Percentiles rank a stretch among this genome's conserved stretches.
Evolutionary conservation across 129 eudicot genomes (phyloP).

Genomic region (Deinandra increscens): DNA sequence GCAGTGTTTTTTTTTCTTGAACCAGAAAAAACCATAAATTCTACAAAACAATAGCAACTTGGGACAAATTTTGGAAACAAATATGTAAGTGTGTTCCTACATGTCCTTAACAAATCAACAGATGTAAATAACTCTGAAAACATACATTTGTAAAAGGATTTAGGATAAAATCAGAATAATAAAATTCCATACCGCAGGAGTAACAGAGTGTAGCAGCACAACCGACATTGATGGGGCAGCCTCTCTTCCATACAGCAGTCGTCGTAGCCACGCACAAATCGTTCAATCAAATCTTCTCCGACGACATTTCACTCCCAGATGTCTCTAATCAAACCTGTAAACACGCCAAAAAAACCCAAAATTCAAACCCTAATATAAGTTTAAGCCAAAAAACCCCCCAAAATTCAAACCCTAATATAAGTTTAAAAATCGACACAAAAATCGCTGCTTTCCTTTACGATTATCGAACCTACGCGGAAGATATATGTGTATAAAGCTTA

Average conservation of each 20-base stretch:
- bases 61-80: not conserved
- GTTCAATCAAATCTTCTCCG: slow-evolving; percentile 69
- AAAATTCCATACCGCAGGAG: slow-evolving; percentile 50
- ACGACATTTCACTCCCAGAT: slow-evolving; percentile 43
- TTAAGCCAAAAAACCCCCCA: too few relatives aligned
- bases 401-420: too few relatives aligned
- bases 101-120: slow-evolving; percentile 18
- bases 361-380: slow-evolving; percentile 34
- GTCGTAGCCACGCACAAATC: slow-evolving; percentile 55
- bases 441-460: not conserved
- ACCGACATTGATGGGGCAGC: slow-evolving; percentile 76
- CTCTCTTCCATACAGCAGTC: slow-evolving; percentile 62
- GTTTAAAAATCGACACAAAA: slow-evolving; percentile 17
- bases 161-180: slow-evolving; percentile 23
- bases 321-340: slow-evolving; percentile 4
- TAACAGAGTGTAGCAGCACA: slow-evolving; percentile 62
- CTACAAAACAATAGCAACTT: not conserved
- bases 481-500: too few relatives aligned
- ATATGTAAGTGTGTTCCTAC: too few relatives aligned
- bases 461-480: too few relatives aligned
- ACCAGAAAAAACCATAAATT: not conserved
- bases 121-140: not conserved
- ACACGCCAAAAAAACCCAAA: slow-evolving; percentile 38
- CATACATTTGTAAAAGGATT: not conserved
- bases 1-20: too few relatives aligned